Percentiles rank a stretch among this genome's conserved stretches.
Conservation (phyloP, 208 protist genomes). For the Leishmania tarentolae region DNA sequence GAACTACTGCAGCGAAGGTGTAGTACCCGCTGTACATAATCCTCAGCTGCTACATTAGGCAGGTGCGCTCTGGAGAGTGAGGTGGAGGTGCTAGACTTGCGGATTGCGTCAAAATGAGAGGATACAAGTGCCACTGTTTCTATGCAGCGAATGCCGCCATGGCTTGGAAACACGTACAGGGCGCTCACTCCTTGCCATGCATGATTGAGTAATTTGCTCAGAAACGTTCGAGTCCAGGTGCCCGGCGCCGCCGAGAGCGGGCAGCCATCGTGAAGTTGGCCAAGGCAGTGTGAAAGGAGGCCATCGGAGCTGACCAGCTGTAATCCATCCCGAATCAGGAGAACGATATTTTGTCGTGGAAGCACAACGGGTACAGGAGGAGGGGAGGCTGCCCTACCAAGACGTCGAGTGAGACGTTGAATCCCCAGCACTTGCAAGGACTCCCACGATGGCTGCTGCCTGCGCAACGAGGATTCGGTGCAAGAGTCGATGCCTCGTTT, state of each 20-base stretch:
- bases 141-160: too few relatives aligned
- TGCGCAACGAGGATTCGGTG: slow-evolving; percentile 20
- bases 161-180: too few relatives aligned
- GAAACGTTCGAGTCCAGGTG: slow-evolving; percentile 81
- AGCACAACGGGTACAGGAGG: neutral
- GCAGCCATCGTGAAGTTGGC: slow-evolving; percentile 50
- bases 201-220: too few relatives aligned
- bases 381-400: neutral
- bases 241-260: slow-evolving; percentile 67
- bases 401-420: slow-evolving; percentile 23
- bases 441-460: slow-evolving; percentile 73
- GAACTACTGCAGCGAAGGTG: too few relatives aligned
- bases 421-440: slow-evolving; percentile 63
- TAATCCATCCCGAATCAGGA: neutral
- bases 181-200: too few relatives aligned
- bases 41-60: too few relatives aligned
- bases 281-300: slow-evolving; percentile 36
- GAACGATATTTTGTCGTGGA: neutral
- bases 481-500: neutral
- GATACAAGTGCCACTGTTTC: too few relatives aligned
- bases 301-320: slow-evolving; percentile 12
- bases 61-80: too few relatives aligned
- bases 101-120: too few relatives aligned
- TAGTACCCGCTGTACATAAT: too few relatives aligned
- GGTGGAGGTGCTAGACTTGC: too few relatives aligned